These are phyloP conservation scores for Aspergillus egyptiacus DNA, from an alignment of 495 filamentous ascomycete species.

Conservation along the genomic window DNA sequence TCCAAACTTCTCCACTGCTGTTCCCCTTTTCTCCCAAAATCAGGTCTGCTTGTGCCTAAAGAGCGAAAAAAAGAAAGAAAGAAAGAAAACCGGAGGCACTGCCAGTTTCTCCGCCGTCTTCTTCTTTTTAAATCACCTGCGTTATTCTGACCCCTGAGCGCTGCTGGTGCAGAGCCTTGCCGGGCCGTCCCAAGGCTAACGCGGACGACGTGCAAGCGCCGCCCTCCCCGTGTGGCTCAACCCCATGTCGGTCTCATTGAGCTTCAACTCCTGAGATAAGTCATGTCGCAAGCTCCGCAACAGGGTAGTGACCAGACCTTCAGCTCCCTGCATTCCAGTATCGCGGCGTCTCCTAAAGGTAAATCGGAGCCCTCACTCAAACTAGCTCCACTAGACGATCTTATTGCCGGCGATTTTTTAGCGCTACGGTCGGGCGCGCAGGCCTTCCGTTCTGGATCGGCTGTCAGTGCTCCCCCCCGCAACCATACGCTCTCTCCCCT, in stretches of 20 bases:
- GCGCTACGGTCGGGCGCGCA: conserved; percentile 27
- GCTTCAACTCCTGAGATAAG: conserved; percentile 22
- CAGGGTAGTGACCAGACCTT: conserved; percentile 26
- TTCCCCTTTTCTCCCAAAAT: conserved; percentile 2
- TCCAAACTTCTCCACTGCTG: neutral
- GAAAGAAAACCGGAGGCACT: neutral
- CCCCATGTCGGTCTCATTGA: conserved; percentile 17
- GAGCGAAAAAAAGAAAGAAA: neutral
- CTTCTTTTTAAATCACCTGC: neutral
- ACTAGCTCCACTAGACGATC: conserved; percentile 14
- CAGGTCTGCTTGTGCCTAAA: conserved; percentile 1
- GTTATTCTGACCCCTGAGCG: conserved; percentile 15
- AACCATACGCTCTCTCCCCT: conserved; percentile 31
- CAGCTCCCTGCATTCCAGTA: conserved; percentile 8
- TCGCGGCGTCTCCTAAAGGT: conserved; percentile 13
- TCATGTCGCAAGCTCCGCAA: conserved; percentile 38
- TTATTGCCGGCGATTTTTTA: conserved; percentile 32
- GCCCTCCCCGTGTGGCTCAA: conserved; percentile 10
- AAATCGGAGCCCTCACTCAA: conserved; percentile 15
- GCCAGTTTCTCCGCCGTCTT: neutral
- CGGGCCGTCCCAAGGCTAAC: conserved; percentile 15
- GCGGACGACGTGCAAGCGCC: conserved; percentile 11
- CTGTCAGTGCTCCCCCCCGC: conserved; percentile 26
- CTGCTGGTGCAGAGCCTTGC: conserved; percentile 9
- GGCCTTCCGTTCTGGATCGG: conserved; percentile 19